Base-by-base conservation (phyloP, 2,329 filamentous ascomycete genomes). In the Clonostachys rosea region DNA sequence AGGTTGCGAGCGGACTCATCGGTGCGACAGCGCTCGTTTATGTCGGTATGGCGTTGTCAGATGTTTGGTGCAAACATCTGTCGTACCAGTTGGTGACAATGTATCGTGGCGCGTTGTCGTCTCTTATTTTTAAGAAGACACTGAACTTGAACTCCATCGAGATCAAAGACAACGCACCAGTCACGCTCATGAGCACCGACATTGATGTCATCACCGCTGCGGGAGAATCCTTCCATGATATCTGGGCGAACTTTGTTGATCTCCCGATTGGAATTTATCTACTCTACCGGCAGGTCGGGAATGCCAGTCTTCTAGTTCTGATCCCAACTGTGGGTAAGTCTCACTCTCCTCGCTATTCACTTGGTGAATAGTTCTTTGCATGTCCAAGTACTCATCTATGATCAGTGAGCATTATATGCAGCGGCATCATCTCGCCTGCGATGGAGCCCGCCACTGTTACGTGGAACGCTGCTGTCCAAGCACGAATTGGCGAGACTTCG, bases 121-220 rank as follows among this genome's bases (percentile, higher is more conserved):
- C 73, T 0, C 60, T 79, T 52, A 69, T 83, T 3, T 81, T 75
- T 52, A 66, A 68, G 17, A 74, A 75, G 52, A 74, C 71, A 0
- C 48, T 73, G 2, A 52, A 56, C 1, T 50, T 72, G 14, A 58
- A 59, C 12, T 54, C 58, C 0, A 51, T 56, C 1, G 51, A 57
- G 2, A 56, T 63, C 24, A 63, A 67, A 14, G 67, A 70, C 17
- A 60, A 63, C 1, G 63, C 64, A 1, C 63, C 71, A 2, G 53
- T 71, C 5, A 75, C 71, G 1, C 57, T 75, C 8, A 76, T 76
- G 70, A 70, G 65, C 13, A 66, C 69, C 1, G 72, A 75, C 45
- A 63, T 76, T 6, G 70, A 73, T 9, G 53, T 51, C 0, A 61
- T 70, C 9, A 52, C 56, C 2, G 45, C 48, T 9, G 58, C 59